Evolutionary conservation across 495 filamentous ascomycete genomes (phyloP), one percentile per base, ranked within the genome.

Genomic region (Aspergillus nanangensis): DNA sequence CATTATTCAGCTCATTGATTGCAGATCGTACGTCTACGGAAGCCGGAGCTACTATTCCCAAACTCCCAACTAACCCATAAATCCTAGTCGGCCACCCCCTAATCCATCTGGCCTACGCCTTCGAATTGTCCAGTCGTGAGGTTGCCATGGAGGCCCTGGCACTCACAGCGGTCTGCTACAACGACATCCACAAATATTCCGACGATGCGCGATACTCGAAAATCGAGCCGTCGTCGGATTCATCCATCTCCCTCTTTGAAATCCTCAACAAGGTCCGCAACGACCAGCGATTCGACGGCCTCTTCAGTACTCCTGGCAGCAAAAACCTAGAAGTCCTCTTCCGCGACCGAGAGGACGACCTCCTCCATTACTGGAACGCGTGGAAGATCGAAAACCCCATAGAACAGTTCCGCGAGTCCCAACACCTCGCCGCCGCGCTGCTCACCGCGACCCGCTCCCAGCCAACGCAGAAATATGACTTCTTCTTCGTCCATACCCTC

Each of bases 91-190:
- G 82, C 25, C 88, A 95, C 57, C 86, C 91, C 1, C 68, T 95
- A 22, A 93, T 96, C 40, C 91, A 96, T 51, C 76, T 96, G 1
- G 89, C 82, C 32, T 95, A 93, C 57, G 91, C 88, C 8, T 91
- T 83, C 56, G 89, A 96, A 64, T 71, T 95, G 50, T 75, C 81
- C 48, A 91, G 71, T 44, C 80, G 84, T 23, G 88, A 90, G 55
- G 58, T 94, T 14, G 90, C 79, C 38, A 91, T 92, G 67, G 91
- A 96, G 70, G 85, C 88, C 4, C 76, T 96, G 2, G 79, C 76
- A 0, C 71, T 92, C 32, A 66, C 80, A 8, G 70, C 84, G 2
- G 81, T 79, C n/a, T 80, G 84, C 60, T 86, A 94, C 71, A 77
- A 78, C 61, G 77, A 73, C 52, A 69, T 86, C 13, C 87, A 94